Evolutionary conservation across 163 green algal species (phyloP).

Genomic region (Chlamydomonas reinhardtii): DNA sequence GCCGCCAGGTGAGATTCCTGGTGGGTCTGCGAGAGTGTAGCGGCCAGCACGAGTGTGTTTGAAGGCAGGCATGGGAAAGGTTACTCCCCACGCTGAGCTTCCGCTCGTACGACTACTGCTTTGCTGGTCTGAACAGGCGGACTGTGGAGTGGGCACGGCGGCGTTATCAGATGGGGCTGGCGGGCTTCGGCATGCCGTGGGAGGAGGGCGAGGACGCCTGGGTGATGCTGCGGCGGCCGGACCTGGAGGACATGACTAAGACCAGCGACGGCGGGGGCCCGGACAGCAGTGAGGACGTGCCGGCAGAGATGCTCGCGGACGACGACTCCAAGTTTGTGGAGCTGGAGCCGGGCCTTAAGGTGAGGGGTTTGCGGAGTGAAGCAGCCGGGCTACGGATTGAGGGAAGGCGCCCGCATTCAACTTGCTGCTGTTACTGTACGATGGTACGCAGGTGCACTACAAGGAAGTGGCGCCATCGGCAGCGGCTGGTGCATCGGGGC

Average conservation of each 20-base stretch:
- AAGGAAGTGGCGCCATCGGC: slow-evolving; percentile 40
- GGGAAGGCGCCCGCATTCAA: no score
- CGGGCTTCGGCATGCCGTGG: slow-evolving; percentile 70
- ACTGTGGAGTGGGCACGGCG: slow-evolving; percentile 67
- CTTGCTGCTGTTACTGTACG: background rate
- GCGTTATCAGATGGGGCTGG: slow-evolving; percentile 74
- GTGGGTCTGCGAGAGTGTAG: background rate
- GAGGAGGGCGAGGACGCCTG: slow-evolving; percentile 70
- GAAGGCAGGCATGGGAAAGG: no score
- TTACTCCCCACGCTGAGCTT: no score
- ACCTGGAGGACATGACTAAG: slow-evolving; percentile 59
- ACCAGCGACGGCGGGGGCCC: slow-evolving; percentile 28
- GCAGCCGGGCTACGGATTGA: no score
- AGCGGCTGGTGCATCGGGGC: background rate
- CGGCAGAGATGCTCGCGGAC: slow-evolving; percentile 71
- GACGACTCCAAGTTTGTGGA: slow-evolving; percentile 74
- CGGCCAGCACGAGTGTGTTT: no score
- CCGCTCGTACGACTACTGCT: no score
- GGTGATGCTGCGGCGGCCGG: slow-evolving; percentile 57
- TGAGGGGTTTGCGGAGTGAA: slow-evolving; percentile 39
- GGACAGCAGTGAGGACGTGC: slow-evolving; percentile 56
- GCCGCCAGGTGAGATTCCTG: slow-evolving; percentile 53
- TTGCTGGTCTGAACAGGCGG: slow-evolving; percentile 44
- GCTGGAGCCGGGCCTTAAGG: slow-evolving; percentile 60
- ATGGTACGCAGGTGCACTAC: slow-evolving; percentile 19